Evolutionary conservation across 306 rosid genomes (phyloP), one percentile per base, ranked within the genome.

Genomic region (Corylus avellana): DNA sequence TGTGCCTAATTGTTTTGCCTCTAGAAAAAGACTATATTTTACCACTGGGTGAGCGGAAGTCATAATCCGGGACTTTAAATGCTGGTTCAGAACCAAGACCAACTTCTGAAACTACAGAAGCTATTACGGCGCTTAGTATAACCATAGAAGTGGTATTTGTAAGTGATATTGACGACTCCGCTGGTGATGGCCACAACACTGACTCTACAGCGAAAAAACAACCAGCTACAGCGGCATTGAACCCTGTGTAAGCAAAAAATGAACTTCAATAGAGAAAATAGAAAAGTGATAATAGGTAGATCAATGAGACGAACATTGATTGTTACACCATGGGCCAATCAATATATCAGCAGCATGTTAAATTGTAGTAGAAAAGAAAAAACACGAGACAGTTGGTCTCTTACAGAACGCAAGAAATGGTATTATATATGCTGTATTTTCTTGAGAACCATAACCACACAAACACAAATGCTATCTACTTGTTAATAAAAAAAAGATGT

Each of bases 141-240:
- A 95, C 98, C 89, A 88, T 91, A 63, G 98, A 95, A 84, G 98
- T 95, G 70, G 92, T 86, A 84, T 92, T 91, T 79, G 92, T 83
- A 66, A 92, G 95, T 4, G 92, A 87, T 59, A 85, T 64, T 12
- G 95, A 88, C 29, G 90, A 88, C 80, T 92, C 85, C 2, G 86
- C 46, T 70, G 92, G 82, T 54, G 97, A 90, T 27, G 98, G 97
- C 98, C 98, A 94, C 79, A 92, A 84, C 67, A 94, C 95, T 10
- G 91, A 90, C 83, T 92, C 97, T 12, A 92, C 89, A 4, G 98
- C 93, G 3, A 95, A 92, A 79, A 91, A 95, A 85, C 98, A 95
- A 73, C 98, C 98, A 49, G 98, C 93, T 76, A 95, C 91, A 67
- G 98, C 98, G 82, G 98, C 94, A 90, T 92, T 92, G 85, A 95